Evolutionary conservation across 1,139 yeast genomes (phyloP).

Genomic region (Scheffersomyces stambukii): DNA sequence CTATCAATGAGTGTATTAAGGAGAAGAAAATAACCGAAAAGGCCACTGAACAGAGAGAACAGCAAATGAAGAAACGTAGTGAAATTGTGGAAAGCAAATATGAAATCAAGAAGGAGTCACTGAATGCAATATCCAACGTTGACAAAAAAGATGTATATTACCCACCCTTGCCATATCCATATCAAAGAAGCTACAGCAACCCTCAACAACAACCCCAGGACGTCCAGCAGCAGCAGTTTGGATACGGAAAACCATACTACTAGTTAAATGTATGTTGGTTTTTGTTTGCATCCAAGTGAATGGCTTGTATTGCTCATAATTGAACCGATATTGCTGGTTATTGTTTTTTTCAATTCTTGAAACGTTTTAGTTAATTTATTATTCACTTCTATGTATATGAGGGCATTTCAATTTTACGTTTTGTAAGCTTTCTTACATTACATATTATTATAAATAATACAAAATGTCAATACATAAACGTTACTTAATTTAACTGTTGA

Average conservation of each 20-base stretch:
- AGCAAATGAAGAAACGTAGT: slow-evolving; percentile 11
- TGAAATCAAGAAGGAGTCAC: neutral
- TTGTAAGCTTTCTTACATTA: no score
- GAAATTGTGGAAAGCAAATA: slow-evolving; percentile 8
- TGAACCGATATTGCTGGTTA: no score
- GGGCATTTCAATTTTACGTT: no score
- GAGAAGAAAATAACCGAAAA: slow-evolving; percentile 37
- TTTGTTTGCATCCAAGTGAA: no score
- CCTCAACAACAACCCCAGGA: slow-evolving; percentile 3
- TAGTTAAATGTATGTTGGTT: slow-evolving; percentile 1
- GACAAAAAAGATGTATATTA: slow-evolving; percentile 4
- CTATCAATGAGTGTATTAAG: slow-evolving; percentile 33
- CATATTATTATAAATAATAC: no score
- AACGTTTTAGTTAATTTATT: no score
- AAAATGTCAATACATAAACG: neutral
- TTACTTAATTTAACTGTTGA: neutral
- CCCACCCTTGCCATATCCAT: slow-evolving; percentile 5
- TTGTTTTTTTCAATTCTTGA: no score
- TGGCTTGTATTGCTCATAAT: no score
- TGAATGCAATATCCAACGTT: no score
- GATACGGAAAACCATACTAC: slow-evolving; percentile 4
- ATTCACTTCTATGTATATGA: no score
- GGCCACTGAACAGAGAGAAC: slow-evolving; percentile 25
- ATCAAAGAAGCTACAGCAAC: slow-evolving; percentile 3
- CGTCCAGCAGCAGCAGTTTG: slow-evolving; percentile 4